Percentiles rank a stretch among this genome's conserved stretches.
Conservation (phyloP, 345 rosid species). For the Eucalyptus sp. region DNA sequence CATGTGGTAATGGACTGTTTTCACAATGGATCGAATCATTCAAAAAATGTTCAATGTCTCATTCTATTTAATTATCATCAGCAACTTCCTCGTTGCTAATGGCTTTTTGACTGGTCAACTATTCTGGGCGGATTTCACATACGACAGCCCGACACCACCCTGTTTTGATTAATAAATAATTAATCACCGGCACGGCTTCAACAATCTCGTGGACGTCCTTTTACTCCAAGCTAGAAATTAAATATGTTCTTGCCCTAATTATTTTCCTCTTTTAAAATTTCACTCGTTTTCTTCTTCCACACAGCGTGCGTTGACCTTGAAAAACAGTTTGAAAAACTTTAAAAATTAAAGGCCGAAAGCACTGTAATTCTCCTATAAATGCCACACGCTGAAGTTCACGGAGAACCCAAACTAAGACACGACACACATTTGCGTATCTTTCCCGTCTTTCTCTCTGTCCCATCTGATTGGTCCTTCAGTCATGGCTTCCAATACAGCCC, state of each 20-base stretch:
- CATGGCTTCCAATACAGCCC: background rate
- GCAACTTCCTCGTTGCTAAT: background rate
- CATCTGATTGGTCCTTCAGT: background rate
- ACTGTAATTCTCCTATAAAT: background rate
- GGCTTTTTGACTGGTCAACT: background rate
- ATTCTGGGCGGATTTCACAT: background rate
- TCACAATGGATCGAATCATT: background rate
- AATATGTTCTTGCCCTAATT: background rate
- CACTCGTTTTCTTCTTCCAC: background rate
- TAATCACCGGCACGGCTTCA: background rate
- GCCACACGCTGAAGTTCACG: background rate
- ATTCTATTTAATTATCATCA: background rate
- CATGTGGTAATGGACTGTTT: background rate
- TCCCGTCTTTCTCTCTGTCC: background rate
- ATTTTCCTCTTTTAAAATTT: background rate
- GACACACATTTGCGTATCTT: background rate
- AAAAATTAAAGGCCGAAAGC: background rate
- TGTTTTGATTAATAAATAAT: background rate
- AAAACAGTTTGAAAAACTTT: background rate
- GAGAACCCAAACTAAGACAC: background rate
- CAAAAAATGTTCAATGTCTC: background rate
- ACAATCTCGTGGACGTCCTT: background rate
- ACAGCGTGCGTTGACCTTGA: background rate
- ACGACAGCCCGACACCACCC: background rate
- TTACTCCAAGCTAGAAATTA: background rate